Evolutionary conservation across 352 stramenopile genomes (phyloP), one percentile per base, ranked within the genome.

Genomic region (Elongisporangium anandrum): DNA sequence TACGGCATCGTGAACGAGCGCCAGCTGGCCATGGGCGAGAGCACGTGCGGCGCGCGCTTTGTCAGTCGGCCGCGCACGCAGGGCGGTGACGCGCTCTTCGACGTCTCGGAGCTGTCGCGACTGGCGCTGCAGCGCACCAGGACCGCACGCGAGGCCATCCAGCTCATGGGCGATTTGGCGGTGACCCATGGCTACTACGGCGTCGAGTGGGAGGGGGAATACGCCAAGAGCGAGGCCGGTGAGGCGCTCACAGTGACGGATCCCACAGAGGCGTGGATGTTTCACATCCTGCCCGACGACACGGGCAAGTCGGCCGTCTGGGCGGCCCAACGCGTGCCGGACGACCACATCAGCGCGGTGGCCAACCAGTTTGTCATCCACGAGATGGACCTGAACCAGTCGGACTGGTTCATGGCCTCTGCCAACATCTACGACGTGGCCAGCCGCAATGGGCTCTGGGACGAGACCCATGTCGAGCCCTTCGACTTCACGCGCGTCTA

Each of bases 331-430:
- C 87, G 88, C 29, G 80, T 98, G 1, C 87, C 86, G 0, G 85
- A 96, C 45, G 77, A 91, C 61, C 80, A 97, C 62, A 77, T 95
- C 19, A 77, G 72, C 21, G 85, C 70, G 12, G 85, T 98, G 3
- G 92, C 92, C 10, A 98, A 98, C 69, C 86, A 97, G 72, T 98
- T 98, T 72, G 81, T 98, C 20, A 97, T 98, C 68, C 88, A 90
- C 49, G 67, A 96, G 56, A 58, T 98, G 20, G 68, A 95, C 62
- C 59, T 90, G 39, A 81, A 64, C 48, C 68, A 97, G 53, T 64
- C 81, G 4, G 74, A 89, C 15, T 80, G 87, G 57, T 98, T 97
- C 55, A 71, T 98, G 47, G 94, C 89, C 19, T 97, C 88, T 16
- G 57, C 73, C 9, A 98, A 97, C 61, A 56, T 98, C 7, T 83